Percentiles rank a stretch among this genome's conserved stretches.
Conservation (phyloP, 108 stramenopile genomes). For the Chaetoceros tenuissimus region DNA sequence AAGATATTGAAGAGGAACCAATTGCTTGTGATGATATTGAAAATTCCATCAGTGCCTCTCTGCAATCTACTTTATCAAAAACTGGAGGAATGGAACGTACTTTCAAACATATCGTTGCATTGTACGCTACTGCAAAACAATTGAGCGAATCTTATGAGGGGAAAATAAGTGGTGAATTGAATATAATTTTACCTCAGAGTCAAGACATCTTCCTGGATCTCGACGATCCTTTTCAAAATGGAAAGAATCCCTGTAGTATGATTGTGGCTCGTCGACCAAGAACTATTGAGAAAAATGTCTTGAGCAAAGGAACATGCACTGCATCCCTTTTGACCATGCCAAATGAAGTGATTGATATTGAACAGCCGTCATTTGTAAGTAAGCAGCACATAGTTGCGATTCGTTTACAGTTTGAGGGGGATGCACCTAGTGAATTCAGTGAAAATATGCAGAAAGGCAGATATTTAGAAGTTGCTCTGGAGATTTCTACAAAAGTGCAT, state of each 20-base stretch:
- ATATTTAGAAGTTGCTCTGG: constrained; percentile 11
- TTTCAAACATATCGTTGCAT: too few species aligned
- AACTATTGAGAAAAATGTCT: neutral
- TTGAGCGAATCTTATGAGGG: too few species aligned
- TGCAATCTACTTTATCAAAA: too few species aligned
- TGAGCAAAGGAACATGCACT: constrained; percentile 4
- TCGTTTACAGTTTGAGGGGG: constrained; percentile 4
- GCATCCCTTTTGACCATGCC: constrained; percentile 15
- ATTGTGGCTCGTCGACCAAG: neutral
- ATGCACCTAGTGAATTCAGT: too few species aligned
- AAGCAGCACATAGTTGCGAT: constrained; percentile 32
- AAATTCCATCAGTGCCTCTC: too few species aligned
- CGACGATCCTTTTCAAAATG: constrained; percentile 26
- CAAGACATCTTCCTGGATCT: constrained; percentile 31
- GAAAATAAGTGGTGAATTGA: too few species aligned
- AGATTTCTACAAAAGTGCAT: constrained; percentile 27
- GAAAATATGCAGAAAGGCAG: neutral
- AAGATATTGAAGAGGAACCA: too few species aligned
- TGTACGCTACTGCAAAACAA: too few species aligned
- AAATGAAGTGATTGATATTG: constrained; percentile 30
- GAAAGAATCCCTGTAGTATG: neutral
- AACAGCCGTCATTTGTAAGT: constrained; percentile 46
- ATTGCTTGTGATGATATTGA: too few species aligned
- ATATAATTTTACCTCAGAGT: constrained; percentile 21
- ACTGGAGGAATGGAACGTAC: too few species aligned